These are phyloP conservation scores for Cercospora sp. DNA, from an alignment of 2,329 filamentous ascomycete genomes.

Conservation along the genomic window DNA sequence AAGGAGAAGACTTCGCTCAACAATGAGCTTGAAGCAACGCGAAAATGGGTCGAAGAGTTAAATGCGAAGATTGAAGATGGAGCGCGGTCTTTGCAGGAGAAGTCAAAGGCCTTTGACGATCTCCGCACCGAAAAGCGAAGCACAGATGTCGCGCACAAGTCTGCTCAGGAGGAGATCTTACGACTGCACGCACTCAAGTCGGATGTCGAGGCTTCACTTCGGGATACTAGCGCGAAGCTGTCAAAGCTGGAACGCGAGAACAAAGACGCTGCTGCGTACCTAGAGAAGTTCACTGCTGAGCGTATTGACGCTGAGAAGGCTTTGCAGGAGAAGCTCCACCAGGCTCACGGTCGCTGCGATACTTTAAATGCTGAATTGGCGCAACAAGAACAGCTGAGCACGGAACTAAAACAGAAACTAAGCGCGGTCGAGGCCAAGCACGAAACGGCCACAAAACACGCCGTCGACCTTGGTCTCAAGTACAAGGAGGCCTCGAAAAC, in stretches of 20 bases:
- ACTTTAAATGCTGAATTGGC: constrained; percentile 19
- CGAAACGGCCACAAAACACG: constrained; percentile 12
- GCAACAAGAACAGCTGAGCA: constrained; percentile 9
- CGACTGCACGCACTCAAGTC: constrained; percentile 19
- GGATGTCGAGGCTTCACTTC: constrained; percentile 19
- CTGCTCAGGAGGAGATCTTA: constrained; percentile 17
- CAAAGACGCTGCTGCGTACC: constrained; percentile 21
- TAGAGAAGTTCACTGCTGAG: constrained; percentile 21
- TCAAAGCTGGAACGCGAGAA: constrained; percentile 28
- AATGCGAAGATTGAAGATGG: constrained; percentile 21
- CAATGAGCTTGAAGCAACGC: constrained; percentile 18
- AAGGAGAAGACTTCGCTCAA: constrained; percentile 23
- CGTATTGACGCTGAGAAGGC: constrained; percentile 15
- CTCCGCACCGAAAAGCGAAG: constrained; percentile 18
- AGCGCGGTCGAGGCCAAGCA: constrained; percentile 23
- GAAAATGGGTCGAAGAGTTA: constrained; percentile 20
- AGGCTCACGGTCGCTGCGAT: constrained; percentile 21
- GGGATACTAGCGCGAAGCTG: constrained; percentile 20
- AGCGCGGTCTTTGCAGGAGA: constrained; percentile 17
- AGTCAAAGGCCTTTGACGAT: constrained; percentile 16
- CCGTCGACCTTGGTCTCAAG: constrained; percentile 9
- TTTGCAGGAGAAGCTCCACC: constrained; percentile 24
- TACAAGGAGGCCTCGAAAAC: constrained; percentile 1
- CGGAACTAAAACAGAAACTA: constrained; percentile 24
- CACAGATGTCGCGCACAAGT: constrained; percentile 12